A percentile compares a stretch with the other conserved stretches of the same genome.
Evolutionary conservation across 2,329 filamentous ascomycete genomes (phyloP).

Genomic region (Lomentospora prolificans): DNA sequence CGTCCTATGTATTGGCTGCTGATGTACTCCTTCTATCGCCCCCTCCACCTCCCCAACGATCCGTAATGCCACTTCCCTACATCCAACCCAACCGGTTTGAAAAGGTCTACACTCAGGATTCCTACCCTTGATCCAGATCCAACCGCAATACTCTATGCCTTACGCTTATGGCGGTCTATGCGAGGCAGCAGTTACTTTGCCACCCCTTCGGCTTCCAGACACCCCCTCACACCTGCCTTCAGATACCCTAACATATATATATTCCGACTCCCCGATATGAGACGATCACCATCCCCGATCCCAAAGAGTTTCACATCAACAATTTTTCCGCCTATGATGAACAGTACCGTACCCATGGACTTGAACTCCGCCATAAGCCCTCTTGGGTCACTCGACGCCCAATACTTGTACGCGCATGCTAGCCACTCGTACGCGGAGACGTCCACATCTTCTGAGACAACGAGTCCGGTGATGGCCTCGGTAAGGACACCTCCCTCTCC

Average conservation of each 20-base stretch:
- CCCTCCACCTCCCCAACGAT: background rate
- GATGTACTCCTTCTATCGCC: background rate
- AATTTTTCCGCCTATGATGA: background rate
- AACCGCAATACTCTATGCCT: background rate
- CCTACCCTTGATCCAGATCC: background rate
- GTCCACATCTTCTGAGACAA: conserved; percentile 13
- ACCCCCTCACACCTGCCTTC: background rate
- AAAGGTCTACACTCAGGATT: background rate
- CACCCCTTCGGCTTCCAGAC: background rate
- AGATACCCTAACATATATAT: background rate
- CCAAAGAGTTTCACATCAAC: background rate
- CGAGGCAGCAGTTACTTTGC: background rate
- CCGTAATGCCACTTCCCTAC: background rate
- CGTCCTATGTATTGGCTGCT: background rate
- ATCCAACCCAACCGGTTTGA: background rate
- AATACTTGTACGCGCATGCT: background rate
- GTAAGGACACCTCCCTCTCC: conserved; percentile 6
- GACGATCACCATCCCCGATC: background rate
- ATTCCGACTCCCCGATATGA: background rate
- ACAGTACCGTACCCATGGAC: background rate
- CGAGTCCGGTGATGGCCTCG: conserved; percentile 13
- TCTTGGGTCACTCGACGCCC: background rate
- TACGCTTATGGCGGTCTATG: background rate
- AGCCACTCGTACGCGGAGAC: conserved; percentile 9
- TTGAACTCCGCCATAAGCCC: conserved; percentile 1